Percentiles rank a stretch among this genome's conserved stretches.
Conservation (phyloP, 164 flowering plant genomes). For the Magnolia changhungtana region DNA sequence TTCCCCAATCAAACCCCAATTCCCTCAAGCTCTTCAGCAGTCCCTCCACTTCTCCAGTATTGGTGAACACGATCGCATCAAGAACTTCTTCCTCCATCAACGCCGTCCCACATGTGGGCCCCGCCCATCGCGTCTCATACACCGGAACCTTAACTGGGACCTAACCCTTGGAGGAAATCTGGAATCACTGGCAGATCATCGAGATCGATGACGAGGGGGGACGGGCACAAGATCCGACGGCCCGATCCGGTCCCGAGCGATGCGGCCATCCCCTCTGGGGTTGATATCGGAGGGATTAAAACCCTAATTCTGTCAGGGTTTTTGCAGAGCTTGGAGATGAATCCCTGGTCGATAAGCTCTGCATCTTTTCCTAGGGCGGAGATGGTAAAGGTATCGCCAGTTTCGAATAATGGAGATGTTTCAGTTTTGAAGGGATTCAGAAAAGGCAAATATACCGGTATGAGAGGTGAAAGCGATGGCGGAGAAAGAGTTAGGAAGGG, state of each 20-base stretch:
- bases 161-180: conserved; percentile 52
- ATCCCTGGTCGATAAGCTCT: conserved; percentile 37
- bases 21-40: conserved; percentile 55
- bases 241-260: conserved; percentile 47
- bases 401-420: conserved; percentile 24
- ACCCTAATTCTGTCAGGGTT: conserved; percentile 31
- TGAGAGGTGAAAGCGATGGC: conserved; percentile 78
- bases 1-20: conserved; percentile 52
- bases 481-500: conserved; percentile 34
- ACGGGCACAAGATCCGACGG: conserved; percentile 56
- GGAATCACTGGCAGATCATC: conserved; percentile 74
- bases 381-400: conserved; percentile 37
- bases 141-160: conserved; percentile 44
- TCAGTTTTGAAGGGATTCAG: conserved; percentile 33
- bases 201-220: conserved; percentile 54
- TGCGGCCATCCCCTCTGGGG: conserved; percentile 51
- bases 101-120: conserved; percentile 36
- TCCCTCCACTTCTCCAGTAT: conserved; percentile 73
- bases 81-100: conserved; percentile 23
- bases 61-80: conserved; percentile 68
- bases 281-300: conserved; percentile 46
- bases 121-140: conserved; percentile 76
- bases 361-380: conserved; percentile 69
- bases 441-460: conserved; percentile 50
- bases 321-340: conserved; percentile 31